These are phyloP conservation scores for Castanospermum australe DNA, from an alignment of 306 rosid species.

Conservation along the genomic window DNA sequence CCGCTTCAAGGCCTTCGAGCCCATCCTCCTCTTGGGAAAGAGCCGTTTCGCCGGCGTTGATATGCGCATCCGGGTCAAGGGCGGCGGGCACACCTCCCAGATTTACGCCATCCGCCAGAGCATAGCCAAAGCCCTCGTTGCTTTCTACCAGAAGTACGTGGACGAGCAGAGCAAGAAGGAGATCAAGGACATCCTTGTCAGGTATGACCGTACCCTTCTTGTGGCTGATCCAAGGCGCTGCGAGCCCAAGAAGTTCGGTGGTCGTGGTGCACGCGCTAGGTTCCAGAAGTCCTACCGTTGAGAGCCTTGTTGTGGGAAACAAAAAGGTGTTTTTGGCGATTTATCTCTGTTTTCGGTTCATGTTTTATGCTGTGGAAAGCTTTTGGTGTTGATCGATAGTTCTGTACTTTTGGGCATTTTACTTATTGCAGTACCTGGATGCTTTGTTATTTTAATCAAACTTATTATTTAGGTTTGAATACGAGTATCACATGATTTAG, in stretches of 20 bases:
- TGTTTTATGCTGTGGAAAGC: conserved; percentile 47
- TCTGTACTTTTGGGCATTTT: background rate
- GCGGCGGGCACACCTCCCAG: conserved; percentile 87
- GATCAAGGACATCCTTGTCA: conserved; percentile 73
- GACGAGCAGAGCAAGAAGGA: conserved; percentile 96
- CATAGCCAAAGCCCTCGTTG: conserved; percentile 77
- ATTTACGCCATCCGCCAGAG: conserved; percentile 87
- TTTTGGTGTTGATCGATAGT: background rate
- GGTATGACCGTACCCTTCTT: conserved; percentile 73
- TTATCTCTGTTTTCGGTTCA: conserved; percentile 31
- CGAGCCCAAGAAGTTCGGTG: conserved; percentile 95
- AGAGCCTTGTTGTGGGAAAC: background rate
- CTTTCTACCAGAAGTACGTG: conserved; percentile 81
- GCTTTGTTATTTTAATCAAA: background rate
- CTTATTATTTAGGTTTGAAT: background rate
- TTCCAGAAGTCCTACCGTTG: conserved; percentile 96
- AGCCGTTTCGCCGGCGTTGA: conserved; percentile 74
- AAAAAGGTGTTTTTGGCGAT: conserved; percentile 11
- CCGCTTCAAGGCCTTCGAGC: conserved; percentile 81
- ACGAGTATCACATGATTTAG: background rate
- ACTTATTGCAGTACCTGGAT: background rate
- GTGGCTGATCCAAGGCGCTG: conserved; percentile 88
- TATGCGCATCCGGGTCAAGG: conserved; percentile 80
- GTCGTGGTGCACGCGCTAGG: conserved; percentile 88
- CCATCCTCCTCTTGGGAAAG: conserved; percentile 67